Conservation (phyloP, 2,329 filamentous ascomycete genomes). For the Albifimbria verrucaria region DNA sequence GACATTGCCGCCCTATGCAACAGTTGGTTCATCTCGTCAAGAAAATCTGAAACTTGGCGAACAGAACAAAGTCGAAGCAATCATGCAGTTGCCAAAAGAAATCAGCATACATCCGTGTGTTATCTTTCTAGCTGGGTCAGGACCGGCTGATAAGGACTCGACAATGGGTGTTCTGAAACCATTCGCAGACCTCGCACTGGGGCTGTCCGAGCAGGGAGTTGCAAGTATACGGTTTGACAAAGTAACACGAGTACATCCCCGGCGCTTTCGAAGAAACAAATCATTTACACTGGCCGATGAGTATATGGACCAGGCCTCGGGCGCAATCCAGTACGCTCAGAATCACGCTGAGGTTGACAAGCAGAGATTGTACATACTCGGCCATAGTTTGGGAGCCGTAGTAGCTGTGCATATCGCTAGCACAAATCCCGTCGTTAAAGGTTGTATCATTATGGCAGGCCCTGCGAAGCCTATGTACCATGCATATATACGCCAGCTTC, state of each 20-base stretch:
- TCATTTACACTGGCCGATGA: background rate
- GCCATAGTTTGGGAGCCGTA: conserved; percentile 3
- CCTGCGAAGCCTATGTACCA: background rate
- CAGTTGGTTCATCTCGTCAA: background rate
- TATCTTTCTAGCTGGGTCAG: conserved; percentile 5
- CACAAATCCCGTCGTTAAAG: background rate
- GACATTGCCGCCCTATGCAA: background rate
- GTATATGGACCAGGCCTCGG: conserved; percentile 3
- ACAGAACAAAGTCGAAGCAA: background rate
- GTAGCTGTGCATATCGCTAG: background rate
- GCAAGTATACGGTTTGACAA: conserved; percentile 5
- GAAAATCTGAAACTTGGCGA: background rate
- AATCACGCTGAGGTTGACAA: conserved; percentile 1
- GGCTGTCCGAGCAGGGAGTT: background rate
- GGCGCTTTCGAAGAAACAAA: background rate
- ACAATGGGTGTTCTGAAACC: conserved; percentile 2
- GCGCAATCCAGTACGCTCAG: background rate
- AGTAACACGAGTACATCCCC: background rate
- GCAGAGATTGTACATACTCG: conserved; percentile 1
- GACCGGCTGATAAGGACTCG: conserved; percentile 1
- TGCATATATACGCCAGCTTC: conserved; percentile 3
- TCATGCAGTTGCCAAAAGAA: background rate
- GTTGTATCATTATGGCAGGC: background rate
- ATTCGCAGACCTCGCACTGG: conserved; percentile 3
- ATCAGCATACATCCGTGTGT: background rate